These are phyloP conservation scores for Goniomonas avonlea DNA, from an alignment of 78 protist species.

Conservation along the genomic window DNA sequence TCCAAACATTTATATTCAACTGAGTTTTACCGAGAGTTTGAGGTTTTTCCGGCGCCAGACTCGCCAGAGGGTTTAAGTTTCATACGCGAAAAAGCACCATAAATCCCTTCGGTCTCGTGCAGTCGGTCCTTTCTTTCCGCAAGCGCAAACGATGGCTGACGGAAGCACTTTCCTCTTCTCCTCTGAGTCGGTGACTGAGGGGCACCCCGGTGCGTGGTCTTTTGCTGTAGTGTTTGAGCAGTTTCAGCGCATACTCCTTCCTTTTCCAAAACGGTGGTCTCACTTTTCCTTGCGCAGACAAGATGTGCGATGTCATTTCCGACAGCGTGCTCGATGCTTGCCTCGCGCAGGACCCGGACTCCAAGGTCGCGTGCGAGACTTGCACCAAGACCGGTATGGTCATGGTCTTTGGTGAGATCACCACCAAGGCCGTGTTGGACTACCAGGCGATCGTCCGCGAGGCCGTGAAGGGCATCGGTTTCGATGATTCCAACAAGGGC, in stretches of 20 bases:
- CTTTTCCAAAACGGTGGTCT: background rate
- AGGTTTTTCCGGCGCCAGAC: too few species aligned
- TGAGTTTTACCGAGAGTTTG: too few species aligned
- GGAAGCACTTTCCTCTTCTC: constrained; percentile 75
- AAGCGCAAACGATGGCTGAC: background rate
- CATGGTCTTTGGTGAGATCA: constrained; percentile 98
- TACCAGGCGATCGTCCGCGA: constrained; percentile 93
- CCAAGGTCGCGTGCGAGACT: constrained; percentile 97
- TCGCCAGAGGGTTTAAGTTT: too few species aligned
- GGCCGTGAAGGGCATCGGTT: constrained; percentile 90
- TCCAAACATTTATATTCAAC: too few species aligned
- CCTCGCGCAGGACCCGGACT: constrained; percentile 88
- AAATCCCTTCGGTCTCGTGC: too few species aligned
- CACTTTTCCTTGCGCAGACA: constrained; percentile 69
- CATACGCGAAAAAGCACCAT: too few species aligned
- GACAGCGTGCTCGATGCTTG: constrained; percentile 99
- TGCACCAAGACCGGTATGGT: constrained; percentile 93
- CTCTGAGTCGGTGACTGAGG: constrained; percentile 96
- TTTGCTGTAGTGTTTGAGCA: too few species aligned
- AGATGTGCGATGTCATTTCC: constrained; percentile 96
- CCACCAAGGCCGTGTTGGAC: constrained; percentile 91
- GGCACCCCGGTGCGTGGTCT: constrained; percentile 88
- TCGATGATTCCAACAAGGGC: constrained; percentile 58
- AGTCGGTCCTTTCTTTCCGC: too few species aligned
- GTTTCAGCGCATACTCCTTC: background rate